A percentile compares a stretch with the other conserved stretches of the same genome.
Conservation (phyloP, 2,329 filamentous ascomycete genomes). For the Penicillium paneum region DNA sequence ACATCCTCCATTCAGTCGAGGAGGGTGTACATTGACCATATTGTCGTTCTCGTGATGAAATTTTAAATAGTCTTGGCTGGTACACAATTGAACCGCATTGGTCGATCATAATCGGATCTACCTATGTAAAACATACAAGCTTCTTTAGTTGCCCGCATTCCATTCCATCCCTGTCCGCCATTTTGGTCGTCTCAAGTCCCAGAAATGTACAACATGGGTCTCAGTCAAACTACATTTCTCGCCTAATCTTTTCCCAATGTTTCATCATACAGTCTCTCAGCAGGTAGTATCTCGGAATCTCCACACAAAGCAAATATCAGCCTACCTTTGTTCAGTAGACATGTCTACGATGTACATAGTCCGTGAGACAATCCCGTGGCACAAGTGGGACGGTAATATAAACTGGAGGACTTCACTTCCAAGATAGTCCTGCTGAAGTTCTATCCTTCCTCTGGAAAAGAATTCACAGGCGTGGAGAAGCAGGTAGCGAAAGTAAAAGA, state of each 20-base stretch:
- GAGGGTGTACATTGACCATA: conserved; percentile 9
- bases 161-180: not conserved
- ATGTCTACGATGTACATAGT: not conserved
- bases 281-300: conserved; percentile 8
- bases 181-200: not conserved
- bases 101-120: not conserved
- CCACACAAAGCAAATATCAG: not conserved
- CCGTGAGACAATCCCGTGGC: conserved; percentile 8
- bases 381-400: conserved; percentile 4
- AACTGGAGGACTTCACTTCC: not conserved
- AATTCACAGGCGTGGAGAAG: no score
- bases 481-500: no score
- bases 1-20: conserved; percentile 5
- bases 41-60: conserved; percentile 8
- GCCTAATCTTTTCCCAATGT: not conserved
- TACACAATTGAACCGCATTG: conserved; percentile 3
- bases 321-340: not conserved
- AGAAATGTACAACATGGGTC: not conserved
- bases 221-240: not conserved
- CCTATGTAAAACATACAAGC: not conserved
- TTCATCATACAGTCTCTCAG: not conserved
- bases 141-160: not conserved
- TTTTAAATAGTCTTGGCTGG: conserved; percentile 7
- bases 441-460: no score
- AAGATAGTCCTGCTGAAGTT: no score